Conservation (phyloP, 192 early-diverging fungal genomes). For the Coemansia sp. region DNA sequence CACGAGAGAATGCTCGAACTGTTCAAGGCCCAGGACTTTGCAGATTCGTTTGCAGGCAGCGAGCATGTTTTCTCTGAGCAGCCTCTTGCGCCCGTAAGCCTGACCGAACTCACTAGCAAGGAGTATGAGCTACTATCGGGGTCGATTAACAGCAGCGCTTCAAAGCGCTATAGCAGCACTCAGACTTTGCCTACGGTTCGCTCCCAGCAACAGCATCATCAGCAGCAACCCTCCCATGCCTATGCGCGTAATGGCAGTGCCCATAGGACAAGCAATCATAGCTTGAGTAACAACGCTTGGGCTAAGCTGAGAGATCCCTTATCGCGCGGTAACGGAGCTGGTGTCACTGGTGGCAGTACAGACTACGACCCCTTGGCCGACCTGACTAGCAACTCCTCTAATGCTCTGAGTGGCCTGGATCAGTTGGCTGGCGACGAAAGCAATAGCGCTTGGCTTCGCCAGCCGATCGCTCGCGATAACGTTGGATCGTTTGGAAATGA, state of each 20-base stretch:
- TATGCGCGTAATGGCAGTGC: constrained; percentile 24
- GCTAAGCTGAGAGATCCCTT: constrained; percentile 8
- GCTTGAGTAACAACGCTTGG: constrained; percentile 12
- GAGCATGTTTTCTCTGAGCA: constrained; percentile 68
- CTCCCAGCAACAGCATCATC: constrained; percentile 5
- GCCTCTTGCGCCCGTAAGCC: constrained; percentile 62
- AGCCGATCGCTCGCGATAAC: constrained; percentile 59
- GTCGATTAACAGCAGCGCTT: constrained; percentile 57
- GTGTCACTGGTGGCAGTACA: not conserved
- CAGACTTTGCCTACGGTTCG: constrained; percentile 4
- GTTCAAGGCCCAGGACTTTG: constrained; percentile 62
- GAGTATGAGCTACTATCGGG: constrained; percentile 62
- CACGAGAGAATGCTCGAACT: constrained; percentile 76
- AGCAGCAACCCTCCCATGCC: constrained; percentile 13
- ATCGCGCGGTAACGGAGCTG: not conserved
- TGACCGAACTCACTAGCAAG: constrained; percentile 59
- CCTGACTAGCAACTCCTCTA: not conserved
- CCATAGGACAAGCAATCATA: constrained; percentile 23
- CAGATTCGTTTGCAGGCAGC: constrained; percentile 66
- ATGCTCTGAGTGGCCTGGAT: not conserved
- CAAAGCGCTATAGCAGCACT: constrained; percentile 50
- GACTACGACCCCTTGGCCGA: constrained; percentile 8
- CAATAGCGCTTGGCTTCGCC: constrained; percentile 54
- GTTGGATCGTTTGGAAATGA: constrained; percentile 72
- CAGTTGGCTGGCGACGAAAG: constrained; percentile 39